A percentile compares a stretch with the other conserved stretches of the same genome.
phyloP scores from a whole-genome alignment of 2,329 filamentous ascomycete species.

The Phaeosphaeria sp. region DNA sequence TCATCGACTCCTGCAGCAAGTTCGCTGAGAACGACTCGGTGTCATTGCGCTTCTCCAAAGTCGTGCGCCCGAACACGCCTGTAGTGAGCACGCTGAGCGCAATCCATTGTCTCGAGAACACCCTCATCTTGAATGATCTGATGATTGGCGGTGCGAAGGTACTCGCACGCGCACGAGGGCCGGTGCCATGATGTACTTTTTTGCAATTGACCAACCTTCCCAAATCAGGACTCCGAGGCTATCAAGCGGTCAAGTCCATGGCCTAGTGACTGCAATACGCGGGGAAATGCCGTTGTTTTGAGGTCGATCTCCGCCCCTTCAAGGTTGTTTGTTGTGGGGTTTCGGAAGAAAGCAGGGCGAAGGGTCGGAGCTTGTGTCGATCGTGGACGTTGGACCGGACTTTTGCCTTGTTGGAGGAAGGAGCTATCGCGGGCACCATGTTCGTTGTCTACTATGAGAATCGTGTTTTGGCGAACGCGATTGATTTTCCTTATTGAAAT shows the following conservation, averaged over 20 bases:
- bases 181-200: slow-evolving; percentile 7
- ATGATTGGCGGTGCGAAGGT: background rate
- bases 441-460: background rate
- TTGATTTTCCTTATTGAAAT: background rate
- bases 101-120: slow-evolving; percentile 10
- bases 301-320: slow-evolving; percentile 14
- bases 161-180: background rate
- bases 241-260: slow-evolving; percentile 1
- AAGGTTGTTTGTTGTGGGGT: slow-evolving; percentile 19
- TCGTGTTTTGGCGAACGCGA: background rate
- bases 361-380: slow-evolving; percentile 13
- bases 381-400: slow-evolving; percentile 15
- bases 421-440: background rate
- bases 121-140: background rate
- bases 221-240: slow-evolving; percentile 1
- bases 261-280: slow-evolving; percentile 9
- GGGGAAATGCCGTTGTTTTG: slow-evolving; percentile 7
- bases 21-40: slow-evolving; percentile 20
- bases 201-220: background rate
- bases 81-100: slow-evolving; percentile 16
- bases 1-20: slow-evolving; percentile 57
- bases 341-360: slow-evolving; percentile 21
- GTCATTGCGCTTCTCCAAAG: slow-evolving; percentile 20
- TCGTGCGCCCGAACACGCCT: slow-evolving; percentile 10
- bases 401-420: slow-evolving; percentile 3